A percentile compares a stretch with the other conserved stretches of the same genome.
These are phyloP conservation scores for Plasmodium gonderi DNA, from an alignment of 169 alveolate species.

Conservation along the genomic window DNA sequence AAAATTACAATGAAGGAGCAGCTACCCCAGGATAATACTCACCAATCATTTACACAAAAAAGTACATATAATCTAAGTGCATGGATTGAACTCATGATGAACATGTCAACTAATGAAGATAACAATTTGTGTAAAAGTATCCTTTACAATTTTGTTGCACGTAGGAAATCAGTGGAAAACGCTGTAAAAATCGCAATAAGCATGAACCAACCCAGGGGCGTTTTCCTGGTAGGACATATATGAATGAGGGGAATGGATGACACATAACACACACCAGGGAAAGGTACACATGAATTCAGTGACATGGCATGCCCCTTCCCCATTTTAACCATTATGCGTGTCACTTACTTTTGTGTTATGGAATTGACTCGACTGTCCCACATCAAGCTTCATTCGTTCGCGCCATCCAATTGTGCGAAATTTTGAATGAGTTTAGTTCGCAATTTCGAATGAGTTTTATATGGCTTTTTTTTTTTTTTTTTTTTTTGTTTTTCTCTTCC, in stretches of 20 bases:
- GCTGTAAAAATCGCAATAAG: not conserved
- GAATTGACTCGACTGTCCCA: not conserved
- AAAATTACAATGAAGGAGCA: not conserved
- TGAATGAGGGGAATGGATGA: not conserved
- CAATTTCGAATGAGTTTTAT: no score
- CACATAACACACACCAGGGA: not conserved
- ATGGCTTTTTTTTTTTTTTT: no score
- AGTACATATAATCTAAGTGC: not conserved
- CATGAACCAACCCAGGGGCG: not conserved
- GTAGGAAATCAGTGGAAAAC: not conserved
- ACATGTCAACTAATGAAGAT: not conserved
- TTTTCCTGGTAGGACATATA: not conserved
- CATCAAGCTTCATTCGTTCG: not conserved
- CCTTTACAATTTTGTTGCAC: conserved; percentile 29
- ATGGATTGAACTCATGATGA: not conserved
- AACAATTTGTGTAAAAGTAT: not conserved
- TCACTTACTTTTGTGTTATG: not conserved
- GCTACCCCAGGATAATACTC: not conserved
- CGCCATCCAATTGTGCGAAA: not conserved
- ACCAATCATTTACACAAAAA: not conserved
- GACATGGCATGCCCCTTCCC: no score
- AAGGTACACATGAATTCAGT: no score
- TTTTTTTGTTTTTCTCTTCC: not conserved
- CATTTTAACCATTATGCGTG: not conserved
- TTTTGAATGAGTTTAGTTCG: not conserved